Evolutionary conservation across 495 filamentous ascomycete species (phyloP).

Genomic region (Podospora pseudocomata): DNA sequence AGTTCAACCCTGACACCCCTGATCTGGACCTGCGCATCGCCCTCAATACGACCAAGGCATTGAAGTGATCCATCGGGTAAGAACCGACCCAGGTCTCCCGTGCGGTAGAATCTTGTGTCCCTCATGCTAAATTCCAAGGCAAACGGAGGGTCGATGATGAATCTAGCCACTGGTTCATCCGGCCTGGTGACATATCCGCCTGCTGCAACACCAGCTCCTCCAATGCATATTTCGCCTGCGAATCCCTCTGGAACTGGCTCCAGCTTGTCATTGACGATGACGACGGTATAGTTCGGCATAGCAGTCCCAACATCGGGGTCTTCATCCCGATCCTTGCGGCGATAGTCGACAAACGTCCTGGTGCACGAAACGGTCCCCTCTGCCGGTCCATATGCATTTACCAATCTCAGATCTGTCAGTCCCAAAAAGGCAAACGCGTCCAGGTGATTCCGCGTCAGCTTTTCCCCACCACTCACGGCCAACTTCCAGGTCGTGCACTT

Average conservation of each 20-base stretch:
- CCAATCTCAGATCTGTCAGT: slow-evolving; percentile 9
- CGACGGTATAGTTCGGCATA: slow-evolving; percentile 31
- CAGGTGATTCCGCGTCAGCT: not conserved
- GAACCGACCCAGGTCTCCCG: not conserved
- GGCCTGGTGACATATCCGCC: slow-evolving; percentile 26
- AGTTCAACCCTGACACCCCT: slow-evolving; percentile 45
- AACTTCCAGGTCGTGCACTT: not conserved
- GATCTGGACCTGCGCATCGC: slow-evolving; percentile 44
- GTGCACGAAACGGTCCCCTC: slow-evolving; percentile 11
- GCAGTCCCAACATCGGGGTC: not conserved
- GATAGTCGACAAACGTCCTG: not conserved
- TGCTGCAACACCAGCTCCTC: slow-evolving; percentile 23
- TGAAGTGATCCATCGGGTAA: not conserved
- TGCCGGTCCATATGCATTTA: slow-evolving; percentile 25
- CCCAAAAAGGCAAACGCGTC: slow-evolving; percentile 5
- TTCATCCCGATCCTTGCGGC: not conserved
- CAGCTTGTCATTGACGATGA: slow-evolving; percentile 39
- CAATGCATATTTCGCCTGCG: slow-evolving; percentile 31
- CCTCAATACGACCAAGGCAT: slow-evolving; percentile 36
- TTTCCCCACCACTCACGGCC: slow-evolving; percentile 18
- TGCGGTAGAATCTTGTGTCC: not conserved
- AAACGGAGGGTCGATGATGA: slow-evolving; percentile 19
- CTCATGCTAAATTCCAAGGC: not conserved
- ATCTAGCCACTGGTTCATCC: slow-evolving; percentile 21
- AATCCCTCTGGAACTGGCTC: slow-evolving; percentile 34